Evolutionary conservation across 305 asterid species (phyloP).

Genomic region (Rubia occidens): DNA sequence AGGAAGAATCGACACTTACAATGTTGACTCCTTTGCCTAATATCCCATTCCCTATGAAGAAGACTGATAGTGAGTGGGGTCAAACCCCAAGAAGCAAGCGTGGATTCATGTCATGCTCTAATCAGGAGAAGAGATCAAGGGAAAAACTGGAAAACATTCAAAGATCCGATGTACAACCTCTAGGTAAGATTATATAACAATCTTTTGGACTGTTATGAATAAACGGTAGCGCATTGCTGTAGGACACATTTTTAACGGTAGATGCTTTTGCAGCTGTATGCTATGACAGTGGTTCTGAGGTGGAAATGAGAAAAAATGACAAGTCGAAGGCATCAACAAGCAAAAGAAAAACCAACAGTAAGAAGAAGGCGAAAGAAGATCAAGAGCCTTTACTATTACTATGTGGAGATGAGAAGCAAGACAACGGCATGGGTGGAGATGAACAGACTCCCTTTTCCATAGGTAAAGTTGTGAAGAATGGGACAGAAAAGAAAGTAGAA

Average conservation of each 20-base stretch:
- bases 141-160: constrained; percentile 17
- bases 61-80: constrained; percentile 19
- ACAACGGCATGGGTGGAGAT: background rate
- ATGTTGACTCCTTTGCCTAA: constrained; percentile 40
- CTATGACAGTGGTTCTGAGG: constrained; percentile 18
- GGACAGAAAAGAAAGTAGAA: constrained; percentile 20
- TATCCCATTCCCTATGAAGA: constrained; percentile 32
- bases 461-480: constrained; percentile 7
- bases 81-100: constrained; percentile 40
- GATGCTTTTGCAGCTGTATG: constrained; percentile 23
- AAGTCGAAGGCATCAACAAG: background rate
- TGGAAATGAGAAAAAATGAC: constrained; percentile 18
- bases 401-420: constrained; percentile 15
- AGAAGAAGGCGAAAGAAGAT: constrained; percentile 14
- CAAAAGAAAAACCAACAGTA: constrained; percentile 23
- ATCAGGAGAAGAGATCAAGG: constrained; percentile 31
- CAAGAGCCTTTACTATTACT: constrained; percentile 8
- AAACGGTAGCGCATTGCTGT: background rate
- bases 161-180: constrained; percentile 14
- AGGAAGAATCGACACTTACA: constrained; percentile 44
- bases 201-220: background rate
- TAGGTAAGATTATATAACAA: constrained; percentile 26
- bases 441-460: background rate
- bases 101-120: constrained; percentile 24
- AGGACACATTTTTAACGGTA: constrained; percentile 3